These are phyloP conservation scores for Phytopythium sindhum DNA, from an alignment of 352 stramenopile genomes.

Conservation along the genomic window DNA sequence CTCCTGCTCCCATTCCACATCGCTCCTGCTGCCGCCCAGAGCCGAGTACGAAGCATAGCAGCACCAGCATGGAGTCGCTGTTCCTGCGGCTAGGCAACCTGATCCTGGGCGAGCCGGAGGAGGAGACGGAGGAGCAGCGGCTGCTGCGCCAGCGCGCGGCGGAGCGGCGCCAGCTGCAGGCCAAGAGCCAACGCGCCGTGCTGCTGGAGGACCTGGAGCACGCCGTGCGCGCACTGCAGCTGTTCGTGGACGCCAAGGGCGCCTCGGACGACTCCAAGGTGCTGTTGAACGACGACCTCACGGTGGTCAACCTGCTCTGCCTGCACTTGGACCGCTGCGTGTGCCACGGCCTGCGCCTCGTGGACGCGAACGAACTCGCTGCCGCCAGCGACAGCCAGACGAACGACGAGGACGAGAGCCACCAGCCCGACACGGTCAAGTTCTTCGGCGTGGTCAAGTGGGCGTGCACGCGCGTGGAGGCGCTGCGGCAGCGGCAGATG, in stretches of 20 bases:
- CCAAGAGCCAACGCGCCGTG: slow-evolving; percentile 73
- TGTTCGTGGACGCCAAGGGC: slow-evolving; percentile 46
- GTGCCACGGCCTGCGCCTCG: slow-evolving; percentile 55
- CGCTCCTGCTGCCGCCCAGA: neutral
- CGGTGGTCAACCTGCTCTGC: slow-evolving; percentile 69
- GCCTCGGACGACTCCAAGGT: slow-evolving; percentile 32
- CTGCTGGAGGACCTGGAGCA: slow-evolving; percentile 80
- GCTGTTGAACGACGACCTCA: slow-evolving; percentile 67
- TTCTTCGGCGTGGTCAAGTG: slow-evolving; percentile 87
- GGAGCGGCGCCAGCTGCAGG: slow-evolving; percentile 51
- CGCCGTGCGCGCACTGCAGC: slow-evolving; percentile 50
- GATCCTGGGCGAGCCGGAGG: slow-evolving; percentile 40
- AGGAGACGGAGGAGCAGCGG: slow-evolving; percentile 54
- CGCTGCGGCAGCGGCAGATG: slow-evolving; percentile 65
- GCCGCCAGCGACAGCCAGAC: neutral
- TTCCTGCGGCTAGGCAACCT: slow-evolving; percentile 49
- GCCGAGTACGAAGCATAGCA: neutral
- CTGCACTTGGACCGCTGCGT: slow-evolving; percentile 70
- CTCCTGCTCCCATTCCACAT: neutral
- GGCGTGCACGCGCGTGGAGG: slow-evolving; percentile 77
- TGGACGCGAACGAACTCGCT: slow-evolving; percentile 31
- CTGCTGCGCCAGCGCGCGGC: slow-evolving; percentile 41
- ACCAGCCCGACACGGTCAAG: slow-evolving; percentile 64
- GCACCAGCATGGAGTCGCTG: slow-evolving; percentile 43
- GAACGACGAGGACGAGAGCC: slow-evolving; percentile 4